phyloP scores from a whole-genome alignment of 306 rosid species.

The Vigna trinervia region DNA sequence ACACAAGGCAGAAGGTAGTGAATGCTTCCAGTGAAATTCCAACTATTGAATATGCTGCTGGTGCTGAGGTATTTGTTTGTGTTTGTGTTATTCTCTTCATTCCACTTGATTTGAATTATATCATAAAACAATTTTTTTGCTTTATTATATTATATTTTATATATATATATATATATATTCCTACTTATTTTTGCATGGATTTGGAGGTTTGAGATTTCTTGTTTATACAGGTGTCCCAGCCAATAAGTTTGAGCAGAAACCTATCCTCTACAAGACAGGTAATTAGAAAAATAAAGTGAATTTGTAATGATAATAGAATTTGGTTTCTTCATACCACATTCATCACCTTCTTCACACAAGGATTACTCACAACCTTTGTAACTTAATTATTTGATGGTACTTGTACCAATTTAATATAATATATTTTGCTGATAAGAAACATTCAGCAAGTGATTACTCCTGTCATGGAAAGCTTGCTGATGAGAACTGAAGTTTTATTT shows the following conservation, averaged over 20 bases:
- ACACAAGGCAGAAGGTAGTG: background rate
- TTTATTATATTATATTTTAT: too few species aligned
- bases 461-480: background rate
- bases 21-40: background rate
- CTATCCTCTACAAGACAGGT: slow-evolving; percentile 42
- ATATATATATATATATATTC: too few species aligned
- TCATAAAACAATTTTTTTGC: too few species aligned
- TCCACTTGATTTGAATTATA: too few species aligned
- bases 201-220: background rate
- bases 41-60: slow-evolving; percentile 7
- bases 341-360: background rate
- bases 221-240: slow-evolving; percentile 22
- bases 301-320: background rate
- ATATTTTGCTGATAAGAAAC: too few species aligned
- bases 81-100: background rate
- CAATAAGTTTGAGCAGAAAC: slow-evolving; percentile 42
- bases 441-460: too few species aligned
- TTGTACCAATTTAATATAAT: too few species aligned
- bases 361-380: background rate
- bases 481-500: slow-evolving; percentile 1
- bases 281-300: background rate
- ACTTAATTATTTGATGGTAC: too few species aligned
- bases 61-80: slow-evolving; percentile 38
- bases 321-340: background rate
- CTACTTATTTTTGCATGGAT: background rate